Evolutionary conservation across 495 filamentous ascomycete genomes (phyloP), one percentile per base, ranked within the genome.

Genomic region (Penicillium diatomitis): DNA sequence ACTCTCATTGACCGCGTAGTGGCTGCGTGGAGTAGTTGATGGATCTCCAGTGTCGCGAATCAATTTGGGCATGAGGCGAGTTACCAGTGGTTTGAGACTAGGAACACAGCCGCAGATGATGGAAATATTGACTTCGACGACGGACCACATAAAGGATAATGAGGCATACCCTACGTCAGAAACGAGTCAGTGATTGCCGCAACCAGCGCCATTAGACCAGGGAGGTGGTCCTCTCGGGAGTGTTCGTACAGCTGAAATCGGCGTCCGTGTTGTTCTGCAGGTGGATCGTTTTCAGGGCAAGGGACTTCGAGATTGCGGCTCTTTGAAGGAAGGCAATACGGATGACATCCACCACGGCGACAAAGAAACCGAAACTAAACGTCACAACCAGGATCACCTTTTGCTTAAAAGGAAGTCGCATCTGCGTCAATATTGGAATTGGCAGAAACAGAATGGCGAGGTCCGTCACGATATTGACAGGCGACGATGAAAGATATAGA

Each of bases 91-190:
- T 58, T 95, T 96, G 52, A 95, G 69, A 12, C 85, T 90, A 9
- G 90, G 90, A 30, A 95, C 83, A 56, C 88, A 95, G 41, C 82
- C 90, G 50, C 87, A 92, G 38, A 90, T 84, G 47, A 95, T 86
- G 6, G 89, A 89, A 6, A 89, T 73, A 56, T 95, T 90, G 63
- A 95, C 88, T 64, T 95, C 90, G 50, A 96, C 79, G 6, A 83
- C 86, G 11, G 86, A 90, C 90, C 89, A 96, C 84, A 95, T 89
- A 61, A 94, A 86, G 0, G 88, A 85, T 2, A 88, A 63, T 4
- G 88, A 86, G 3, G 84, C 89, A 64, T 89, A 87, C 84, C 80
- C 84, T 61, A 32, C 0, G 27, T 20, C 41, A 47, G 11, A 9
- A n/a, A 20, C 8, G 30, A 40, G 29, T 43, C 28, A 30, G 27